Evolutionary conservation across 176 grass and related monocot species (phyloP).

Genomic region (Rhynchospora pubera): DNA sequence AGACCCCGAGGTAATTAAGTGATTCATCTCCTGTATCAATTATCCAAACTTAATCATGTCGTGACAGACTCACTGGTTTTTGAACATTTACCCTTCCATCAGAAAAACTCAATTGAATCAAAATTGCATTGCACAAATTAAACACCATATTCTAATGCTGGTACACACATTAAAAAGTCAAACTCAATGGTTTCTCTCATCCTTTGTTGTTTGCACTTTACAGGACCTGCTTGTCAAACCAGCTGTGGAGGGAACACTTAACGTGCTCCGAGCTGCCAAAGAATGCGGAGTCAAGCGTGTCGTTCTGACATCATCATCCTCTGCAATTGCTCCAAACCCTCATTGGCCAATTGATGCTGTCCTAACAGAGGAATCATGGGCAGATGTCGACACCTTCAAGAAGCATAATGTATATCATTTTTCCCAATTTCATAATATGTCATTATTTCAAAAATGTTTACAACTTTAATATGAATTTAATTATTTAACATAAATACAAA

Average conservation of each 20-base stretch:
- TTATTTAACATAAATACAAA: too few relatives aligned
- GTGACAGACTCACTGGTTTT: too few relatives aligned
- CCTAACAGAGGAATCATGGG: constrained; percentile 43
- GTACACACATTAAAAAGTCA: too few relatives aligned
- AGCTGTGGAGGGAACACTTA: constrained; percentile 49
- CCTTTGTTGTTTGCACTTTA: not conserved
- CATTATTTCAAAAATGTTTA: too few relatives aligned
- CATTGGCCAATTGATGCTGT: constrained; percentile 40
- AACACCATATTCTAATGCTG: too few relatives aligned
- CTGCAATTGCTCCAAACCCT: constrained; percentile 31
- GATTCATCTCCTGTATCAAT: not conserved
- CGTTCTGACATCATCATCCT: constrained; percentile 37
- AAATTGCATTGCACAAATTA: too few relatives aligned
- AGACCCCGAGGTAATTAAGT: constrained; percentile 52
- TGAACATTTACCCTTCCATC: too few relatives aligned
- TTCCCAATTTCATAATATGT: too few relatives aligned
- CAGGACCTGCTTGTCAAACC: constrained; percentile 42
- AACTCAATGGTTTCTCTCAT: too few relatives aligned
- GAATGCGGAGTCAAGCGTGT: constrained; percentile 29
- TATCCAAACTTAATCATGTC: too few relatives aligned
- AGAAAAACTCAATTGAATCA: too few relatives aligned
- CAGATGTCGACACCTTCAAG: constrained; percentile 42
- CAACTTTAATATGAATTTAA: too few relatives aligned
- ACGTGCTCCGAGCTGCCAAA: constrained; percentile 41
- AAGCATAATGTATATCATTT: constrained; percentile 27